phyloP scores from a whole-genome alignment of 331 rosid genomes.

The Acacia pycnantha region DNA sequence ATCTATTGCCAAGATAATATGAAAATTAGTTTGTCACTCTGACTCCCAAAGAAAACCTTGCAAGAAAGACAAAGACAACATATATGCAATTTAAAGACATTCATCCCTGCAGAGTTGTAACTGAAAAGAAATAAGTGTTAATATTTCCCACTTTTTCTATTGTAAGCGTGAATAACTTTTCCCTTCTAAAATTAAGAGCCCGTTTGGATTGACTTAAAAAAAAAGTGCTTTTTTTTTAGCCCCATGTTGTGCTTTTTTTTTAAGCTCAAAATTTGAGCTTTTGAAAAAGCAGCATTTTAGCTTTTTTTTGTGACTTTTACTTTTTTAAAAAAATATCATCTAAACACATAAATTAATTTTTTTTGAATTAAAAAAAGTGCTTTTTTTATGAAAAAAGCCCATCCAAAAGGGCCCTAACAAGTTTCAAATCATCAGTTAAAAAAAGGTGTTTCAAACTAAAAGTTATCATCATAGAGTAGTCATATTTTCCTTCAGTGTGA shows the following conservation, averaged over 20 bases:
- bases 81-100: background rate
- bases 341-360: too few relatives aligned
- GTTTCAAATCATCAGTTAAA: background rate
- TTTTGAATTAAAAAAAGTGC: too few relatives aligned
- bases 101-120: background rate
- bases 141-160: background rate
- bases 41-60: constrained; percentile 9
- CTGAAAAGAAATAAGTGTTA: background rate
- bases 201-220: too few relatives aligned
- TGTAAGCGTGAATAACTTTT: background rate
- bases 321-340: too few relatives aligned
- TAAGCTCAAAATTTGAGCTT: too few relatives aligned
- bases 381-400: too few relatives aligned
- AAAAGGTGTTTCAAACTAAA: background rate
- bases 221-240: too few relatives aligned
- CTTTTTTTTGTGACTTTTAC: too few relatives aligned
- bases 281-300: too few relatives aligned
- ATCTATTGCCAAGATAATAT: background rate
- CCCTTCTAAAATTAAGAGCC: background rate
- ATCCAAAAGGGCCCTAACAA: too few relatives aligned
- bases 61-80: background rate
- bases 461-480: background rate
- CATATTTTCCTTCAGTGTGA: background rate
- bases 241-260: too few relatives aligned
- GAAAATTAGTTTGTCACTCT: background rate